Base-by-base conservation (phyloP, 495 filamentous ascomycete genomes). In the Penicillium chermesinum region DNA sequence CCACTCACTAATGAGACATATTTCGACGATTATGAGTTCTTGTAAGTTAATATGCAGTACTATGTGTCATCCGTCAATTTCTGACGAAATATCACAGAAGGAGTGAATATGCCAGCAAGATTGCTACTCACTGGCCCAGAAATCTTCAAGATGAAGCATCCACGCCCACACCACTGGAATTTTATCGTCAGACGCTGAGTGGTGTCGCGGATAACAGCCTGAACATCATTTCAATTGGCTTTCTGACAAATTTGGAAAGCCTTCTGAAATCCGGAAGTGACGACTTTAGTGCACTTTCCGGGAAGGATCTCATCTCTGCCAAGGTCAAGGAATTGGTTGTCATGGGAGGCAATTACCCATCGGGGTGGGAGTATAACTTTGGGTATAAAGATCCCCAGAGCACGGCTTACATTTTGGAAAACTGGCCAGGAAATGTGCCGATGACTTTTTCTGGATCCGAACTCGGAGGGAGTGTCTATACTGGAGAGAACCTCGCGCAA, bases 21-120 rank as follows among this genome's bases (percentile, higher is more conserved):
- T 8, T 32, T 44, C 17, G 41, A 44, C 16, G 14, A 32, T 30
- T 20, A 19, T 6, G 14, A 16, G n/a, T 44, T 44, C 41, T 13
- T 14, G 41, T 44, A 32, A 16, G 27, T 15, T 30, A 2, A 22
- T 41, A 19, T 7, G n/a, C n/a, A n/a, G n/a, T n/a, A n/a, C n/a
- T n/a, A n/a, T n/a, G n/a, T n/a, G n/a, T n/a, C n/a, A n/a, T n/a
- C n/a, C n/a, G n/a, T n/a, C n/a, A n/a, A n/a, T n/a, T n/a, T n/a
- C n/a, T n/a, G n/a, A n/a, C n/a, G n/a, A n/a, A n/a, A 30, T 30
- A 30, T 10, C 10, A 10, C 25, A 30, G 25, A 30, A 30, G 25
- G 15, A 18, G 41, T 12, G 41, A 44, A 44, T 44, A 44, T 30
- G 22, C 41, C 20, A 44, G 41, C 41, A 44, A 44, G 33, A 14